Conservation (phyloP, 2,329 filamentous ascomycete species). For the Mollisiaceae sp. region DNA sequence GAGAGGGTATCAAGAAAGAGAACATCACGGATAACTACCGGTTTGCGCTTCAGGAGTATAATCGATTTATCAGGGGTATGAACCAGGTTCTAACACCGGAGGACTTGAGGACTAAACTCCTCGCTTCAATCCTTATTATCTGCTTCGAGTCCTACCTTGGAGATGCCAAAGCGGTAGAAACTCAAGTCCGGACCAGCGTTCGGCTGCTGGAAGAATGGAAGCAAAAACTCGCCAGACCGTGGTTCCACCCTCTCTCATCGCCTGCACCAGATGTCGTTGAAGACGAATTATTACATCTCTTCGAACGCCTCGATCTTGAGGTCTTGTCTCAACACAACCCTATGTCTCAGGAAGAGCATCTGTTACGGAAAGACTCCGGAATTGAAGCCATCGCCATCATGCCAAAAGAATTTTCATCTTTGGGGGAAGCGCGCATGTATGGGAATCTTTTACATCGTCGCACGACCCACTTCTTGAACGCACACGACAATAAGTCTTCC, state of each 20-base stretch:
- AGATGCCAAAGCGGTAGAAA: constrained; percentile 21
- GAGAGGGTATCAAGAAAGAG: not conserved
- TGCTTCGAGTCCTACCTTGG: constrained; percentile 35
- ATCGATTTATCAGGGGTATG: constrained; percentile 29
- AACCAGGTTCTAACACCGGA: constrained; percentile 22
- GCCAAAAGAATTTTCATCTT: constrained; percentile 25
- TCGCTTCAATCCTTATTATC: constrained; percentile 33
- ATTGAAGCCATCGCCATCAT: constrained; percentile 13
- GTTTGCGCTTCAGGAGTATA: constrained; percentile 30
- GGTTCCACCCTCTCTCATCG: constrained; percentile 12
- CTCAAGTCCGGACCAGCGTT: constrained; percentile 24
- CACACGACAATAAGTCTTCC: constrained; percentile 4
- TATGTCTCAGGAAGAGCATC: constrained; percentile 22
- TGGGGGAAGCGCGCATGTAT: constrained; percentile 28
- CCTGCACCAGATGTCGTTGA: constrained; percentile 27
- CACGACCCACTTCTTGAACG: constrained; percentile 30
- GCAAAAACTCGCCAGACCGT: not conserved
- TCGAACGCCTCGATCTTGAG: constrained; percentile 32
- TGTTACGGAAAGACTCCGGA: constrained; percentile 24
- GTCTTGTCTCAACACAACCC: constrained; percentile 22
- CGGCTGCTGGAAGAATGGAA: constrained; percentile 27
- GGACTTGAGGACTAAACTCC: constrained; percentile 39
- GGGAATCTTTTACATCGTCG: constrained; percentile 32
- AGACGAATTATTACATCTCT: constrained; percentile 33
- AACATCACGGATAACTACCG: constrained; percentile 42